Percentiles rank a stretch among this genome's conserved stretches.
Conservation (phyloP, 441 rosid species). For the Aleurites moluccanus region DNA sequence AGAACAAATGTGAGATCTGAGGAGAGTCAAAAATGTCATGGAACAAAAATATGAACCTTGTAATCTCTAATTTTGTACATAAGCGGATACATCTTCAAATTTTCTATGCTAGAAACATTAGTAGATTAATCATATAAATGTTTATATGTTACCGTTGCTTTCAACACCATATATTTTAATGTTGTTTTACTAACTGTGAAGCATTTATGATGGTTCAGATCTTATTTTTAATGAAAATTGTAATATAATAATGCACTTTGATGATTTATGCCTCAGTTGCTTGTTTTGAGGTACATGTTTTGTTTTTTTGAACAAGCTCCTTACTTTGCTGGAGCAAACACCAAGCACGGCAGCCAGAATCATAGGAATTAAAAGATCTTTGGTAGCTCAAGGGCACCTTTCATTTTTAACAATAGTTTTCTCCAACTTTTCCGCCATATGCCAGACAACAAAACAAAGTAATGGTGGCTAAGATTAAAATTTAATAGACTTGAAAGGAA, state of each 20-base stretch:
- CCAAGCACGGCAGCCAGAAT: neutral
- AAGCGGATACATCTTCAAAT: neutral
- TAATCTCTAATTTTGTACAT: neutral
- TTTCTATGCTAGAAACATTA: neutral
- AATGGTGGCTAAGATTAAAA: neutral
- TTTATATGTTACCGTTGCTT: neutral
- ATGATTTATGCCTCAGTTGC: neutral
- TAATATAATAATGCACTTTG: neutral
- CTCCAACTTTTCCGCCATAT: neutral
- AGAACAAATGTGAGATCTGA: constrained; percentile 12
- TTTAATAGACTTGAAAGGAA: constrained; percentile 2
- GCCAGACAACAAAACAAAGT: neutral
- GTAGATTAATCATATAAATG: neutral
- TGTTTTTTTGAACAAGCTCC: neutral
- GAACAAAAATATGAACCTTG: neutral
- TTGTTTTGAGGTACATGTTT: neutral
- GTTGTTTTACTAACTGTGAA: neutral
- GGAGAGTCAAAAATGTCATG: neutral
- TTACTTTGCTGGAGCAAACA: neutral
- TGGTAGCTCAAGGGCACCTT: neutral
- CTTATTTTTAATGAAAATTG: neutral
- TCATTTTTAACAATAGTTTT: neutral
- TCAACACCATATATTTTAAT: neutral
- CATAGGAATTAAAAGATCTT: neutral
- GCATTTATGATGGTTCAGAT: neutral